phyloP scores from a whole-genome alignment of 805 yeast species.

The Scheffersomyces stipitis region DNA sequence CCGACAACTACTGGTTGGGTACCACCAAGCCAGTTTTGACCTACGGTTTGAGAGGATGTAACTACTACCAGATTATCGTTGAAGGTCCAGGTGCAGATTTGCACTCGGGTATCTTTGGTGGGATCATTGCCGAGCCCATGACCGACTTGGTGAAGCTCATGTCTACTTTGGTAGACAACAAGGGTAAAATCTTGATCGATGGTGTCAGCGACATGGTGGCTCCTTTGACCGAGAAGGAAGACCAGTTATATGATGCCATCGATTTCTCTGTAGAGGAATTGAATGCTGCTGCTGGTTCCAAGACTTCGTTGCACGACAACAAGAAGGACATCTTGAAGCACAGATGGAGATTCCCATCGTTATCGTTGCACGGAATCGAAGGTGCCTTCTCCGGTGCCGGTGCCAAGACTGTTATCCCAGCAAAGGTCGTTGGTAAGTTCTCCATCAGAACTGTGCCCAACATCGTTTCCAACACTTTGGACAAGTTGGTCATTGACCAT shows the following conservation, averaged over 20 bases:
- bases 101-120: conserved; percentile 97
- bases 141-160: conserved; percentile 82
- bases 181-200: conserved; percentile 83
- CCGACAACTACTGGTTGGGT: conserved; percentile 98
- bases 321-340: conserved; percentile 91
- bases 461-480: conserved; percentile 77
- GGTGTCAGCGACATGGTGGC: conserved; percentile 96
- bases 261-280: conserved; percentile 83
- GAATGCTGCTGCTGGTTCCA: conserved; percentile 84
- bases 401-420: conserved; percentile 98
- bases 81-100: conserved; percentile 95
- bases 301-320: conserved; percentile 73
- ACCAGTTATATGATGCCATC: conserved; percentile 74
- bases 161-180: conserved; percentile 71
- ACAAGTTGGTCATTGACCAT: conserved; percentile 71
- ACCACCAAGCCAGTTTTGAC: conserved; percentile 96
- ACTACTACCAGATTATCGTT: conserved; percentile 81
- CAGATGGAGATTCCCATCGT: conserved; percentile 98
- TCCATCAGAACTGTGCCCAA: conserved; percentile 97
- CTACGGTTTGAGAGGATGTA: conserved; percentile 95
- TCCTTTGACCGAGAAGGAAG: conserved; percentile 81
- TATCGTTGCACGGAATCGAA: conserved; percentile 94
- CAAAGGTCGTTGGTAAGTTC: conserved; percentile 90
- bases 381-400: conserved; percentile 96
- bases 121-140: conserved; percentile 96